Percentiles rank a stretch among this genome's conserved stretches.
Conservation (phyloP, 176 grass and related monocot species). For the Coix lacrymajobi region DNA sequence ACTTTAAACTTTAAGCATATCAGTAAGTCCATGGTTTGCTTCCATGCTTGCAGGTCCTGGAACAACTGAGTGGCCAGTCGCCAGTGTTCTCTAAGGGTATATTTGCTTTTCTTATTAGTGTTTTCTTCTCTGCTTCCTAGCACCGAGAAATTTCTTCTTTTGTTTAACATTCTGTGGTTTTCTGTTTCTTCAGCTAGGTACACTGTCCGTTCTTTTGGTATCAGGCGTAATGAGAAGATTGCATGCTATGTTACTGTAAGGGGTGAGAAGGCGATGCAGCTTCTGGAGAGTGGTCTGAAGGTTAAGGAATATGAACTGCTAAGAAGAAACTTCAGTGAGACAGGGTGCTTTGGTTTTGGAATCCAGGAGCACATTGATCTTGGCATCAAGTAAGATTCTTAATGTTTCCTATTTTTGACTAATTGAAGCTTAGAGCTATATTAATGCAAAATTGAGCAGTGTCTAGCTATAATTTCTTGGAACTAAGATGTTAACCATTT, state of each 20-base stretch:
- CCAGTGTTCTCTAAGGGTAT: conserved; percentile 45
- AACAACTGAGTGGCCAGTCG: conserved; percentile 44
- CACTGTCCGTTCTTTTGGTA: conserved; percentile 48
- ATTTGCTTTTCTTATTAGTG: not conserved
- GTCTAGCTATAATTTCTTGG: not conserved
- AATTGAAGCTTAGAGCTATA: not conserved
- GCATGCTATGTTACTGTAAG: conserved; percentile 45
- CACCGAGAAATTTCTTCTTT: not conserved
- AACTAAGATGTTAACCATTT: not conserved
- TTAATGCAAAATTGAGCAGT: not conserved
- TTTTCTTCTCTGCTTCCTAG: not conserved
- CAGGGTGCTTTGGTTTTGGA: conserved; percentile 46
- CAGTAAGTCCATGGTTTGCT: not conserved
- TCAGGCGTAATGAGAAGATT: conserved; percentile 53
- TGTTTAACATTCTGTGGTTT: not conserved
- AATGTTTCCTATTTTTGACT: not conserved
- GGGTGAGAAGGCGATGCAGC: conserved; percentile 51
- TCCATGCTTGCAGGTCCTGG: conserved; percentile 24
- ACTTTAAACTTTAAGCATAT: not conserved
- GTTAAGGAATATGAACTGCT: conserved; percentile 49
- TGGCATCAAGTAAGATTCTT: conserved; percentile 35
- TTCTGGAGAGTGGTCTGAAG: conserved; percentile 52
- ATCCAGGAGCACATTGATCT: conserved; percentile 57
- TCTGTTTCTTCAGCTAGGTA: conserved; percentile 29
- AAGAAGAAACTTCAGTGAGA: conserved; percentile 48